Evolutionary conservation across 148 eudicot genomes (phyloP).

Genomic region (Rheum nobile): DNA sequence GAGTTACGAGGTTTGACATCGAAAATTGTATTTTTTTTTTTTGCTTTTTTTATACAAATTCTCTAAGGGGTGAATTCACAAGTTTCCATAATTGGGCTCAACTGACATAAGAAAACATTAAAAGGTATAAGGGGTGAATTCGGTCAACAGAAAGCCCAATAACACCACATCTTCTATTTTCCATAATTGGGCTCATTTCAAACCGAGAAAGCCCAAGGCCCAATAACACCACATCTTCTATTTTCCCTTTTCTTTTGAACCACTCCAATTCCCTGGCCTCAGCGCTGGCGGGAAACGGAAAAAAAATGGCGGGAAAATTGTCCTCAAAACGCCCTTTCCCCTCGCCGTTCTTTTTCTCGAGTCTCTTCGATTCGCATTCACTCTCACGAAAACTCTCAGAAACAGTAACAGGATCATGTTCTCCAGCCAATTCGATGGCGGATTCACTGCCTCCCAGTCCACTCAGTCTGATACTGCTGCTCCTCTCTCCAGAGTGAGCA

Average conservation of each 20-base stretch:
- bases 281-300: conserved; percentile 42
- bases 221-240: background rate
- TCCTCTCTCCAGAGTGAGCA: conserved; percentile 40
- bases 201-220: background rate
- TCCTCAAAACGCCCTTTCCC: background rate
- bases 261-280: conserved; percentile 74
- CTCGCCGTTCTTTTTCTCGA: background rate
- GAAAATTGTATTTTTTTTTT: too few species aligned
- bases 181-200: background rate
- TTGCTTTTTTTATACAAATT: too few species aligned
- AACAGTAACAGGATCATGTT: conserved; percentile 24
- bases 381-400: conserved; percentile 8
- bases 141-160: background rate
- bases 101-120: too few species aligned
- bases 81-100: too few species aligned
- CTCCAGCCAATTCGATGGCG: conserved; percentile 49
- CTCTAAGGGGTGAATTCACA: too few species aligned
- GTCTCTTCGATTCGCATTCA: background rate
- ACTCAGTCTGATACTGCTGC: conserved; percentile 33
- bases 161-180: too few species aligned
- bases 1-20: too few species aligned
- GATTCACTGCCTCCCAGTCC: conserved; percentile 52
- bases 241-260: background rate
- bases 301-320: conserved; percentile 34
- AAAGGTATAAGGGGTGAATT: background rate